Conservation (phyloP, 805 yeast species). For the Naumovozyma baii region DNA sequence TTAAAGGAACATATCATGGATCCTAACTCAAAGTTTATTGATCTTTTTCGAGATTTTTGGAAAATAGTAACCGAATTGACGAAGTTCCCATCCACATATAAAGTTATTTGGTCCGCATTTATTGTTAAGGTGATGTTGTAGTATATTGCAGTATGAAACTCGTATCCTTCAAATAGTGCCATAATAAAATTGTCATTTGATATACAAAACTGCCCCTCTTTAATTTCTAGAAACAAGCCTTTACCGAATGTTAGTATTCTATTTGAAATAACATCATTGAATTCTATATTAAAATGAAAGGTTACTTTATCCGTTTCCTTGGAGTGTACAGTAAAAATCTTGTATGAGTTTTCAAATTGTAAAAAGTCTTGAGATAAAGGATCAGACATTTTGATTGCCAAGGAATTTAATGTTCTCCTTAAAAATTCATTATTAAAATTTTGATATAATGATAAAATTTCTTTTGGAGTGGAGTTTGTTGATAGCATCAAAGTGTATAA, state of each 20-base stretch:
- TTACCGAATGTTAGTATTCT: conserved; percentile 22
- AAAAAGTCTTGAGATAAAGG: conserved; percentile 19
- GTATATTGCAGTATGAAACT: conserved; percentile 14
- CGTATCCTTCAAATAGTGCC: conserved; percentile 22
- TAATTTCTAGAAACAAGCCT: conserved; percentile 22
- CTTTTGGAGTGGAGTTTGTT: conserved; percentile 12
- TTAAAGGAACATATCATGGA: conserved; percentile 28
- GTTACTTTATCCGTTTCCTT: conserved; percentile 10
- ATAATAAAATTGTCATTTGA: conserved; percentile 24
- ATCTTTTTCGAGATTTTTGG: conserved; percentile 4
- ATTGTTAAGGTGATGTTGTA: conserved; percentile 16
- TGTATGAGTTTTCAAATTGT: conserved; percentile 24
- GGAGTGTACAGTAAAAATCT: conserved; percentile 7
- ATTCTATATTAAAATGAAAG: conserved; percentile 23
- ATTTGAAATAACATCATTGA: conserved; percentile 23
- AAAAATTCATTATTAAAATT: conserved; percentile 4
- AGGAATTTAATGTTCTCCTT: conserved; percentile 8
- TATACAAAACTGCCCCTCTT: conserved; percentile 20
- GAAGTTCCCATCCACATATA: conserved; percentile 18
- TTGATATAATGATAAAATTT: conserved; percentile 13
- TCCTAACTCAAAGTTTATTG: conserved; percentile 21
- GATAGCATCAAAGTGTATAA: conserved; percentile 13
- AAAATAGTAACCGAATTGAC: conserved; percentile 16
- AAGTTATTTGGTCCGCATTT: conserved; percentile 6
- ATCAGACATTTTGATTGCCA: conserved; percentile 14